phyloP scores from a whole-genome alignment of 78 protist genomes.

The Planoprotostelium fungivorum region DNA sequence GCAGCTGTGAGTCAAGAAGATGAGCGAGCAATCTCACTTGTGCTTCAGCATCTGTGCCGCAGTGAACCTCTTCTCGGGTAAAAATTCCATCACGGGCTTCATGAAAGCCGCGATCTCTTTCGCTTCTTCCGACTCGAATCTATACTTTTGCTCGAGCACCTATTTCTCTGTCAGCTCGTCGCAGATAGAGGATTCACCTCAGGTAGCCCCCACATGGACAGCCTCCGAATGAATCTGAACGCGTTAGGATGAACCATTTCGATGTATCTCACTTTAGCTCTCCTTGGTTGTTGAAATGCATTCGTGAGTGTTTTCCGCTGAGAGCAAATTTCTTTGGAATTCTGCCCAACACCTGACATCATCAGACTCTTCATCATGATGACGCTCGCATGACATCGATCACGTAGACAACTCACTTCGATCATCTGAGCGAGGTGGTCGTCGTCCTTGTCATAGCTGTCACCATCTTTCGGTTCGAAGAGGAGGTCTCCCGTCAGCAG shows the following conservation, averaged over 20 bases:
- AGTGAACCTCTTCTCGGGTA: slow-evolving; percentile 77
- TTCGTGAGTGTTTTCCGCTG: slow-evolving; percentile 25
- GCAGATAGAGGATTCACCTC: too few relatives aligned
- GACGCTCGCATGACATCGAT: slow-evolving; percentile 30
- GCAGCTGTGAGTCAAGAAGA: too few relatives aligned
- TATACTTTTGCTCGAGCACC: slow-evolving; percentile 80
- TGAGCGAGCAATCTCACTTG: too few relatives aligned
- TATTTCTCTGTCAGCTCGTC: too few relatives aligned
- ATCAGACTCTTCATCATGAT: slow-evolving; percentile 73
- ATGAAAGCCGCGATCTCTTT: slow-evolving; percentile 69
- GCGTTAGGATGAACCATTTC: too few relatives aligned
- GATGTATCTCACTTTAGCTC: too few relatives aligned
- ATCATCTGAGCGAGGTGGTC: slow-evolving; percentile 44
- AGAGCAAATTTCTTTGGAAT: slow-evolving; percentile 43
- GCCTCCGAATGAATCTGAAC: slow-evolving; percentile 64
- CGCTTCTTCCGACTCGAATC: slow-evolving; percentile 49
- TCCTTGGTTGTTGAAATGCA: slow-evolving; percentile 68
- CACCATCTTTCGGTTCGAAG: slow-evolving; percentile 82
- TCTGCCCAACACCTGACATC: slow-evolving; percentile 74
- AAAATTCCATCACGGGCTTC: slow-evolving; percentile 74
- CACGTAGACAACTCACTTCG: too few relatives aligned
- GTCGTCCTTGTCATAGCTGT: slow-evolving; percentile 71
- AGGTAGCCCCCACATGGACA: slow-evolving; percentile 69
- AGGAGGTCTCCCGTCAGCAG: slow-evolving; percentile 93
- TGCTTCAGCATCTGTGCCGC: slow-evolving; percentile 68